phyloP scores from a whole-genome alignment of 768 basidiomycete species.

The Leucosporidium yakuticum region DNA sequence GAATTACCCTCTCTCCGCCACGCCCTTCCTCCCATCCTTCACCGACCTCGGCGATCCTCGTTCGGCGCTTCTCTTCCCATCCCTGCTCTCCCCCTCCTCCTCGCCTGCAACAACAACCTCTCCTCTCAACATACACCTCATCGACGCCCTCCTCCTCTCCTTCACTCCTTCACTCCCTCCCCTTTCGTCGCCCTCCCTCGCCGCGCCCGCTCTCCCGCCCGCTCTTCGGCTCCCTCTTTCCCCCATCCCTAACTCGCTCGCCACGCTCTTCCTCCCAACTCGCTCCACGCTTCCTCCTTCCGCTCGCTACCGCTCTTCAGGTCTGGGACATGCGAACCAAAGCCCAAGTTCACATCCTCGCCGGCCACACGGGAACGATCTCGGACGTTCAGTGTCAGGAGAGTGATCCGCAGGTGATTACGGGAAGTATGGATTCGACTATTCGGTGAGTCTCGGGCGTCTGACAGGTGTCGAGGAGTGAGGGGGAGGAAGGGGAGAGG shows the following conservation, averaged over 20 bases:
- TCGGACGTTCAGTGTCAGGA: constrained; percentile 95
- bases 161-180: neutral
- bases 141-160: neutral
- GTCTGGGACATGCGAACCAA: constrained; percentile 99
- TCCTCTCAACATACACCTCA: no score
- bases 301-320: constrained; percentile 14
- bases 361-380: constrained; percentile 90
- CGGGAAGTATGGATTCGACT: constrained; percentile 97
- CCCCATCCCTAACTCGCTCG: neutral
- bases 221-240: neutral
- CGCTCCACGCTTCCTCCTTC: no score
- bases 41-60: no score
- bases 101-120: no score
- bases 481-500: neutral
- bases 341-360: constrained; percentile 84
- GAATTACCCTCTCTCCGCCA: no score
- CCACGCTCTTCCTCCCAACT: neutral
- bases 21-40: no score
- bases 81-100: no score
- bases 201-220: no score
- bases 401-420: constrained; percentile 95
- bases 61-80: no score
- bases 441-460: constrained; percentile 56
- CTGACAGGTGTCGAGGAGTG: no score
- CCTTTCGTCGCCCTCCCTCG: neutral